Evolutionary conservation across 2,329 filamentous ascomycete species (phyloP).

Genomic region (Colletotrichum cuscutae): DNA sequence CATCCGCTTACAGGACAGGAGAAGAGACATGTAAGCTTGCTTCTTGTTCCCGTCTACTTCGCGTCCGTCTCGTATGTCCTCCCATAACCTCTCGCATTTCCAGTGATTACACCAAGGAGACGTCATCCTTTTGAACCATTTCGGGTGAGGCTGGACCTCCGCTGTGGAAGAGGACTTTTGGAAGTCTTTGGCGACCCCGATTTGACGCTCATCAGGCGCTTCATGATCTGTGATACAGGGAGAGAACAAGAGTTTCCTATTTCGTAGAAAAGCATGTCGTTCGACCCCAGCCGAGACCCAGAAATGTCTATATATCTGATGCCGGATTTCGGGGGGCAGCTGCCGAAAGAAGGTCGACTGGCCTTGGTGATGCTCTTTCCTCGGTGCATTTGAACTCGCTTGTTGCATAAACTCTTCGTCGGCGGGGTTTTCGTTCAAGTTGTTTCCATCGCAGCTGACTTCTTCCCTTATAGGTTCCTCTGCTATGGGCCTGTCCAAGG

Average conservation of each 20-base stretch:
- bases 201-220: constrained; percentile 31
- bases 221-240: constrained; percentile 30
- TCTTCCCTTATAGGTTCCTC: neutral
- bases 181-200: constrained; percentile 21
- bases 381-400: neutral
- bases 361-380: neutral
- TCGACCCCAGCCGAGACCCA: constrained; percentile 19
- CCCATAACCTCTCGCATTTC: constrained; percentile 31
- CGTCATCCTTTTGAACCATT: constrained; percentile 32
- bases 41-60: neutral
- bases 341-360: constrained; percentile 24
- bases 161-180: neutral
- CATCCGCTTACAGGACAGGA: constrained; percentile 33
- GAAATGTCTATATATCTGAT: constrained; percentile 29
- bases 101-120: constrained; percentile 37
- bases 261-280: constrained; percentile 24
- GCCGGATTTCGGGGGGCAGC: constrained; percentile 31
- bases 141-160: constrained; percentile 20
- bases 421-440: neutral
- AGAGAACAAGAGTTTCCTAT: neutral
- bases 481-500: neutral
- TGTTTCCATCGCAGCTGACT: neutral
- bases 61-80: constrained; percentile 16
- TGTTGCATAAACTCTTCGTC: neutral
- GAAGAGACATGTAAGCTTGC: constrained; percentile 23